Base-by-base conservation (phyloP, 805 yeast genomes). In the Candida loeiensis region DNA sequence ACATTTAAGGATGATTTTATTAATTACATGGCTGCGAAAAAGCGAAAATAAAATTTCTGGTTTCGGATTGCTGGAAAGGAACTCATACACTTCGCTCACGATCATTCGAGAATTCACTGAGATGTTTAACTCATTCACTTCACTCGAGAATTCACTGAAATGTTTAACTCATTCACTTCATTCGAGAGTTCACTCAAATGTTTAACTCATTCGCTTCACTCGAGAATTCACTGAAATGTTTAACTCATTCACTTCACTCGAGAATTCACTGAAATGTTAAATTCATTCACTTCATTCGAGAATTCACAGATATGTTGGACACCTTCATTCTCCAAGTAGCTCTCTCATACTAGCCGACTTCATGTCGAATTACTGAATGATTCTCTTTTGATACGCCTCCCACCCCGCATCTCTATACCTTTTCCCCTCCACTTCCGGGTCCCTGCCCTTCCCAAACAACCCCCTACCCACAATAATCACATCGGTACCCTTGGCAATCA, bases 401-500 rank as follows among this genome's bases (percentile, higher is more conserved):
- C 99, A 93, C 4, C 98, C 98, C 12, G 98, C 98, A 41, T 76
- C 74, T 64, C 84, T 79, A 64, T 93, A 93, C 55, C 99, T 77
- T 55, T 80, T 76, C 31, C 96, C 95, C 64, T 93, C 96, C 11
- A 69, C 84, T 1, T 71, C 71, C 5, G 97, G 95, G 58, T 91
- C 95, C 66, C 98, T 81, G 15, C 95, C 96, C 55, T 88, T 85
- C 11, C 93, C 98, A 59, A 85, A 89, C 41, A 93, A 71, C 0
- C 99, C 99, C 64, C 99, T 79, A 8, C 99, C 99, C n/a, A 93
- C 99, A 59, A 93, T 93, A 44, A 93, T 90, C 37, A 93, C 77
- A 61, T 93, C 99, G 2, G 95, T 76, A n/a, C 98, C 98, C 1
- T 84, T 78, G 11, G 76, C 57, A 9, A 91, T 72, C 17, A 89